Evolutionary conservation across 495 filamentous ascomycete species (phyloP), one percentile per base, ranked within the genome.

Genomic region (Terfezia claveryi): DNA sequence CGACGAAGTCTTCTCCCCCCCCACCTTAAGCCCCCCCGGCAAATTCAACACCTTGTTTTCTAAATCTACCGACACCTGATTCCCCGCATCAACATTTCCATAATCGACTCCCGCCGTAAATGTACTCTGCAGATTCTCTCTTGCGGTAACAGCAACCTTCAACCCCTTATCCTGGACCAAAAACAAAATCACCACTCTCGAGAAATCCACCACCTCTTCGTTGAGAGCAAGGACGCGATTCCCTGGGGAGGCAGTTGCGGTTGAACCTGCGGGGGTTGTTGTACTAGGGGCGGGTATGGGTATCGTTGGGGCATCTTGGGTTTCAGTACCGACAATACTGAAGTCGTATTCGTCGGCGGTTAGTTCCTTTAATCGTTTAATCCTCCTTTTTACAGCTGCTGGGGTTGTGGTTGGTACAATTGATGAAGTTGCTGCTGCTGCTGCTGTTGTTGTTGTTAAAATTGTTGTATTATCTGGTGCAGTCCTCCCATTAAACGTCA

Each of bases 401-500:
- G 55, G 65, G 0, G 69, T 72, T 20, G 70, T 64, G 3, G 51
- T 59, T 36, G 75, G 73, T 11, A 58, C 59, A 16, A 57, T 37
- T 0, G 63, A 66, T 17, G 71, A 57, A 23, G 57, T 56, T 37
- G 64, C 36, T 38, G 64, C 56, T 9, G 62, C 9, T 37, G 59
- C 10, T 6, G 55, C 11, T 9, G 53, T 55, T 2, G 66, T 54
- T 49, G 59, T 58, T n/a, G 55, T 59, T 37, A 56, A 16, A 11
- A 70, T 49, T 0, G 66, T 70, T 36, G 68, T 57, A 4, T 64
- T 71, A 16, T 67, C 64, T 10, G 55, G 61, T 20, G 65, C 62
- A 11, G 72, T 66, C 52, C 68, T 58, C 4, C 80, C 77, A 54
- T 80, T 74, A 61, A 98, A 92, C 0, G 84, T 81, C 8, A 96